Base-by-base conservation (phyloP, 495 filamentous ascomycete genomes). In the Neurospora sublineolata region DNA sequence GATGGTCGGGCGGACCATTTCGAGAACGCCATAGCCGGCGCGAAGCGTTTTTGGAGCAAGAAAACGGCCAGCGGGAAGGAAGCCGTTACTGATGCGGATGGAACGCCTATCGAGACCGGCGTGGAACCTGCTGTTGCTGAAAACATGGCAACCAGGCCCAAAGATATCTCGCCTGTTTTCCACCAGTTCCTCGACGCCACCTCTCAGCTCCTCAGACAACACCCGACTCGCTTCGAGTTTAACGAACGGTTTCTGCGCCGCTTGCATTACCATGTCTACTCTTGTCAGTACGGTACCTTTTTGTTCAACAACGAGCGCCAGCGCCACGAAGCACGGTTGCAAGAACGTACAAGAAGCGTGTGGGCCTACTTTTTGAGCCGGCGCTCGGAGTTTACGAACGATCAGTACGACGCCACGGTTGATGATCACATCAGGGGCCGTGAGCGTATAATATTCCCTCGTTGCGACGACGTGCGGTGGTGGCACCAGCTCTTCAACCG, bases 101-200 rank as follows among this genome's bases (percentile, higher is more conserved):
- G 52, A 14, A 64, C 27, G 12, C 52, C 52, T 18, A 18, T 64
- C 27, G 52, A 64, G 27, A 64, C 52, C 14, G 52, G 23, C 30
- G 72, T 86, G 46, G 87, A 90, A 36, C 70, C 76, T 20, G 71
- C 68, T 11, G 69, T 72, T 20, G 74, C 83, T 72, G 78, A 84
- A 68, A 76, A 73, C 68, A 76, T 87, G 75, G 81, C 82, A 41
- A 87, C 86, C 38, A 87, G 86, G 68, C 79, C 83, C 37, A 97
- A 93, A 71, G 94, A 98, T 78, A 92, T 94, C 3, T 94, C 91
- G n/a, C 96, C 96, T 0, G 90, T 98, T 14, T 98, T 99, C 82
- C 96, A 99, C 76, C 96, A 99, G 78, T 99, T 98, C 80, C 89
- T 99, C 11, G 96, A 99, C 76, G 92, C 93, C 23, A 93, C 93